Evolutionary conservation across 2,329 filamentous ascomycete genomes (phyloP), one percentile per base, ranked within the genome.

Genomic region (Dothideomycetes sp.): DNA sequence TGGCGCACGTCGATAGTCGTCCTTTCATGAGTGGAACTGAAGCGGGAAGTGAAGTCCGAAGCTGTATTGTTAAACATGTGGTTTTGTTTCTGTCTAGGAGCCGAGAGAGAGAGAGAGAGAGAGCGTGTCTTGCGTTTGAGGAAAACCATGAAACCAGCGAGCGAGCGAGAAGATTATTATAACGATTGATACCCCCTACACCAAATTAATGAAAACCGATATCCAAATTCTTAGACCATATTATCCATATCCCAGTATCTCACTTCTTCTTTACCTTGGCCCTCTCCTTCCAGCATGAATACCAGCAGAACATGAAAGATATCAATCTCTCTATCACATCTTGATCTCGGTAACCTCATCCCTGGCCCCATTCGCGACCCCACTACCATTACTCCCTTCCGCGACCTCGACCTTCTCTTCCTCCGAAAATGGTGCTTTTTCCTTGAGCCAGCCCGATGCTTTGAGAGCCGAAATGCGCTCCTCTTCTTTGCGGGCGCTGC

Each of bases 381-480:
- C n/a, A n/a, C n/a, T n/a, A n/a, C n/a, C n/a, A n/a, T n/a, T n/a
- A n/a, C n/a, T 30, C 3, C 27, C 27, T n/a, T 2, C 14, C 31
- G 9, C 31, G 14, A 14, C 31, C 35, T 37, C 35, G n/a, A 12
- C 16, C 35, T 30, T 37, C 35, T 37, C 35, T 3, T 32, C 33
- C 19, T 19, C 10, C 31, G 14, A 10, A 14, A 19, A 33, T 27
- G 36, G 27, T 7, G 12, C 12, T 34, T 59, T 38, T 47, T 60
- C 36, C 47, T 46, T 46, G 46, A 51, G 42, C 31, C 40, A 38
- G 17, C 19, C 19, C 24, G 19, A 8, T 14, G 24, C 27, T 40
- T 44, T 42, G 35, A 52, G 35, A 15, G 44, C 45, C 34, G 45
- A 46, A 19, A 52, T 44, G 9, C 50, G 46, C 5, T 45, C 46